phyloP scores from a whole-genome alignment of 176 grass and related monocot genomes.

The Raddia guianensis region DNA sequence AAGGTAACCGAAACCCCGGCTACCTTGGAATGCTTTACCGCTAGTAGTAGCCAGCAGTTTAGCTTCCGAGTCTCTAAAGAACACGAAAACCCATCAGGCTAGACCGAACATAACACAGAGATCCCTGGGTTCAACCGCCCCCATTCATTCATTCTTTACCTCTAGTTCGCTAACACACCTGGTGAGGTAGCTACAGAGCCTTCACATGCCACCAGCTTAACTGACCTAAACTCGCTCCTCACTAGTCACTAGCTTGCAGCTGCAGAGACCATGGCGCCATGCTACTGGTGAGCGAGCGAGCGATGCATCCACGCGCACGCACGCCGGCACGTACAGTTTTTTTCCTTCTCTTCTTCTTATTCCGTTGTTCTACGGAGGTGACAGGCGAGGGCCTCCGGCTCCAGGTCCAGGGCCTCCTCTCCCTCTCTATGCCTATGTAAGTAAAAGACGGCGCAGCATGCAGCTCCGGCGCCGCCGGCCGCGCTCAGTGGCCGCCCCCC shows the following conservation, averaged over 20 bases:
- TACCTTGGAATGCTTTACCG: too few species aligned
- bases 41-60: not conserved
- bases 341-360: conserved; percentile 33
- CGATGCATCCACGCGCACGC: not conserved
- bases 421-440: conserved; percentile 2
- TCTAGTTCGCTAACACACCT: conserved; percentile 13
- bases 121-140: not conserved
- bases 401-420: not conserved
- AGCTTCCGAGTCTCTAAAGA: not conserved
- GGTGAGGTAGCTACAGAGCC: not conserved
- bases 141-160: conserved; percentile 3
- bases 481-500: conserved; percentile 53
- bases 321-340: not conserved
- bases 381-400: conserved; percentile 8
- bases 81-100: not conserved
- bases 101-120: not conserved
- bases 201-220: conserved; percentile 9
- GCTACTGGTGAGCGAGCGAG: not conserved
- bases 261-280: not conserved
- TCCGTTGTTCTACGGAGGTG: conserved; percentile 22
- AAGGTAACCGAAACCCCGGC: too few species aligned
- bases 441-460: not conserved
- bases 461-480: not conserved
- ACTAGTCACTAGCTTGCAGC: not conserved
- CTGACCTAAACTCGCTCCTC: not conserved